Evolutionary conservation across 2,329 filamentous ascomycete species (phyloP).

Genomic region (Xylariomycetidae sp.): DNA sequence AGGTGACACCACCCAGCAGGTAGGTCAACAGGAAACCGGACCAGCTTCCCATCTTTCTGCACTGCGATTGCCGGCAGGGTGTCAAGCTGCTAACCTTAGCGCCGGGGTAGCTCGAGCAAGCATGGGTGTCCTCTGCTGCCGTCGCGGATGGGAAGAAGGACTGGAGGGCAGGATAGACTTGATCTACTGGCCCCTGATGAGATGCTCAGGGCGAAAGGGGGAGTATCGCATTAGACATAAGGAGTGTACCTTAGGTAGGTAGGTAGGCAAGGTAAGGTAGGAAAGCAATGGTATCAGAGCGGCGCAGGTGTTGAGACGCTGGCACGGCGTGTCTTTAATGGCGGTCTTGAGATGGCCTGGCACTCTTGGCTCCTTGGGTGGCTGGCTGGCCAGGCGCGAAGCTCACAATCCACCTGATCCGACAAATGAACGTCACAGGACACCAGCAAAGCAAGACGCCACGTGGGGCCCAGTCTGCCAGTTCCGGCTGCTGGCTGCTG

Average conservation of each 20-base stretch:
- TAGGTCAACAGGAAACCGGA: constrained; percentile 66
- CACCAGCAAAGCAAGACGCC: constrained; percentile 1
- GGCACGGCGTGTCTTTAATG: no score
- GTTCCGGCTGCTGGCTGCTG: no score
- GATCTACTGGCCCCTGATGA: no score
- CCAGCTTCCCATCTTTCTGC: constrained; percentile 43
- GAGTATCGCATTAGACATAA: no score
- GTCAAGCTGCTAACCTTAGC: constrained; percentile 17
- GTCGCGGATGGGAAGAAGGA: constrained; percentile 2
- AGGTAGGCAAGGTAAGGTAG: no score
- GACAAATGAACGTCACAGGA: constrained; percentile 6
- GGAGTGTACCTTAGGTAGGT: no score
- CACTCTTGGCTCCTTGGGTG: no score
- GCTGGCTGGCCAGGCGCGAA: no score
- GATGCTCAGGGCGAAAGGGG: no score
- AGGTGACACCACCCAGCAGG: constrained; percentile 80
- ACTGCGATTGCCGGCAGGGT: constrained; percentile 14
- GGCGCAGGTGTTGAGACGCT: background rate
- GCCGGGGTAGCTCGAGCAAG: constrained; percentile 13
- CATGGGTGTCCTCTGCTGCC: constrained; percentile 18
- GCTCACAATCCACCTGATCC: no score
- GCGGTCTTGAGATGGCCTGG: no score
- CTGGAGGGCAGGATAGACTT: background rate
- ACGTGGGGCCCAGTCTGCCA: constrained; percentile 7
- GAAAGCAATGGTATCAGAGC: no score